These are phyloP conservation scores for Trebouxia sp. DNA, from an alignment of 139 green algal species.

Conservation along the genomic window DNA sequence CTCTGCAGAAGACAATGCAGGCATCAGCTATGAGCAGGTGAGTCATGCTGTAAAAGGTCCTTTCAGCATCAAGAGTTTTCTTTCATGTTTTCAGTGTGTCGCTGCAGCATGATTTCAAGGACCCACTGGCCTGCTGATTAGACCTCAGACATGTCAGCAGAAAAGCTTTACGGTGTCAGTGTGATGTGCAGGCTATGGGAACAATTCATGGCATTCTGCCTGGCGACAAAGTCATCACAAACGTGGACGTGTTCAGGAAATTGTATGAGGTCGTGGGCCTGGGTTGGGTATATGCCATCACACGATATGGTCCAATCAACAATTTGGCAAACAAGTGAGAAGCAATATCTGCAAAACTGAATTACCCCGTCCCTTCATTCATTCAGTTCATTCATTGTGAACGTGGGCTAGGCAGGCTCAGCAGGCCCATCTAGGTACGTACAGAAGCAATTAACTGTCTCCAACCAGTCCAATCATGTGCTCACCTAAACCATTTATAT, in stretches of 20 bases:
- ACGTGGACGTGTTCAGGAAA: slow-evolving; percentile 69
- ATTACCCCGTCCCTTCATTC: neutral
- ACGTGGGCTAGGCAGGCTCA: too few relatives aligned
- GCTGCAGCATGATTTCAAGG: too few relatives aligned
- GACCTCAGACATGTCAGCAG: neutral
- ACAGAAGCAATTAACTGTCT: too few relatives aligned
- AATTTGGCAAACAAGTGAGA: slow-evolving; percentile 50
- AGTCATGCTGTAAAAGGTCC: neutral
- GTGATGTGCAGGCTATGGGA: slow-evolving; percentile 68
- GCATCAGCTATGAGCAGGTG: slow-evolving; percentile 78
- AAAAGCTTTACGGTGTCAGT: neutral
- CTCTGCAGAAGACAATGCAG: slow-evolving; percentile 67
- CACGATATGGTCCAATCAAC: slow-evolving; percentile 54
- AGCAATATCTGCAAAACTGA: neutral
- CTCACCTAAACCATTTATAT: too few relatives aligned
- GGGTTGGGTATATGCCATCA: slow-evolving; percentile 93
- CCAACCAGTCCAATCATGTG: too few relatives aligned
- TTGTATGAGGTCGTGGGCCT: slow-evolving; percentile 92
- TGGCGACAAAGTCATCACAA: slow-evolving; percentile 76
- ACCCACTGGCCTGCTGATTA: neutral
- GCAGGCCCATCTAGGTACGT: too few relatives aligned
- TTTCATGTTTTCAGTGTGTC: slow-evolving; percentile 5
- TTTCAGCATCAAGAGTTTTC: neutral
- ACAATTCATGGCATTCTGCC: slow-evolving; percentile 87
- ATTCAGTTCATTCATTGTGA: too few relatives aligned